Percentiles rank a stretch among this genome's conserved stretches.
Conservation (phyloP, 805 yeast genomes). For the Nakazawaea peltata region DNA sequence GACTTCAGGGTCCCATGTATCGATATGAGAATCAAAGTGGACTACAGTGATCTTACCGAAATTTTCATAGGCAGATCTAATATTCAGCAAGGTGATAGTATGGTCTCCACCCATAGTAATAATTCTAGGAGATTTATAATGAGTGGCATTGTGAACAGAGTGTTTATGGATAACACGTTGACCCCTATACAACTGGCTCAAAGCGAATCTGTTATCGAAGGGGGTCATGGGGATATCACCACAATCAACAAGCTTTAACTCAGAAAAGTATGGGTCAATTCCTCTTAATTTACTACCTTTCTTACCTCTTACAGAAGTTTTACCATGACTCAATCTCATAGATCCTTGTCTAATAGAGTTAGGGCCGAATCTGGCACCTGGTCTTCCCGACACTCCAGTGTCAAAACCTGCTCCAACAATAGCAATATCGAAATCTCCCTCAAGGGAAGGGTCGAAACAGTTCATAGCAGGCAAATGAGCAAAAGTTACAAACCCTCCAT, state of each 20-base stretch:
- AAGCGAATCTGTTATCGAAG: conserved; percentile 48
- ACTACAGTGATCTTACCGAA: conserved; percentile 41
- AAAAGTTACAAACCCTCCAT: conserved; percentile 44
- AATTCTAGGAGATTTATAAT: conserved; percentile 26
- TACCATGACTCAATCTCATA: conserved; percentile 36
- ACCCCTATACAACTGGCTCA: conserved; percentile 49
- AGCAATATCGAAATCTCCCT: conserved; percentile 34
- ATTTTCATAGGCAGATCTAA: conserved; percentile 42
- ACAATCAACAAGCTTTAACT: conserved; percentile 40
- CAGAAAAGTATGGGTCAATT: conserved; percentile 34
- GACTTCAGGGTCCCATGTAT: conserved; percentile 59
- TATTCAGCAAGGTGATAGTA: conserved; percentile 42
- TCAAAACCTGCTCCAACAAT: conserved; percentile 55
- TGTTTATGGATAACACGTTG: conserved; percentile 39
- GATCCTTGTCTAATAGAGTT: conserved; percentile 40
- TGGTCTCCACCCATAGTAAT: conserved; percentile 59
- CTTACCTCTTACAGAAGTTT: conserved; percentile 30
- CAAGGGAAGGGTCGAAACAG: conserved; percentile 31
- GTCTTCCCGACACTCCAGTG: conserved; percentile 45
- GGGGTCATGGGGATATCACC: conserved; percentile 58
- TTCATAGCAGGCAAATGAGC: conserved; percentile 36
- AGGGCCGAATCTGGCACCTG: conserved; percentile 57
- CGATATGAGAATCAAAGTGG: conserved; percentile 63
- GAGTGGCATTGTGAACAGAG: conserved; percentile 14
- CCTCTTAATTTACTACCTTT: conserved; percentile 26